These are phyloP conservation scores for Myrica gale DNA, from an alignment of 306 rosid genomes.

Conservation along the genomic window DNA sequence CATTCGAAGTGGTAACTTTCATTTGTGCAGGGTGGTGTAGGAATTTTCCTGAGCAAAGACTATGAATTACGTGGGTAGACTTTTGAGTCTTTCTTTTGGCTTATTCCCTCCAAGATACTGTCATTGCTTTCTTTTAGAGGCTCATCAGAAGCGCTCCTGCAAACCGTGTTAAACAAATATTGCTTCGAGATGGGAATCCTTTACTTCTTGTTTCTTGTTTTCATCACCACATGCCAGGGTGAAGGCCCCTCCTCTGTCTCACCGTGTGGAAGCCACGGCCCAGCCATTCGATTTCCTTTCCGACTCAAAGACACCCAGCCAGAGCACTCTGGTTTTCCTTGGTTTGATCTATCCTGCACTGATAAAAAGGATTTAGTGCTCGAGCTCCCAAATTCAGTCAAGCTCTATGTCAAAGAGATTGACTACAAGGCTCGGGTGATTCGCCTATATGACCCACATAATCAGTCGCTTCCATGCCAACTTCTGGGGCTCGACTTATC, in stretches of 20 bases:
- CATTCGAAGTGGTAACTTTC: too few species aligned
- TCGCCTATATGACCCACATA: neutral
- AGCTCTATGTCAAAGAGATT: neutral
- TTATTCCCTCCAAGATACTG: neutral
- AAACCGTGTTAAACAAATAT: too few species aligned
- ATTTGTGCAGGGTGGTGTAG: too few species aligned
- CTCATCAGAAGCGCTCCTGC: too few species aligned
- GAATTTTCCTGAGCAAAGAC: too few species aligned
- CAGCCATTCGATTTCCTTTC: neutral
- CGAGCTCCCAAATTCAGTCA: neutral
- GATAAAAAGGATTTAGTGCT: neutral
- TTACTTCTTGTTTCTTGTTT: too few species aligned
- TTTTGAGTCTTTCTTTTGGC: neutral
- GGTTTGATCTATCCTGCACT: slow-evolving; percentile 6
- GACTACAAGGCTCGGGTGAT: neutral
- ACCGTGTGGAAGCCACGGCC: slow-evolving; percentile 17
- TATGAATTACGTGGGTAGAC: neutral
- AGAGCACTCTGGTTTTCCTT: neutral
- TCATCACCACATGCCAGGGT: neutral
- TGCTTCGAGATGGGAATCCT: too few species aligned
- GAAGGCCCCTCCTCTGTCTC: neutral
- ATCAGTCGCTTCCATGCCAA: neutral
- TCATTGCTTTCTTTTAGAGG: too few species aligned
- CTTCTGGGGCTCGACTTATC: neutral
- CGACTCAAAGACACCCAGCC: neutral